Evolutionary conservation across 1,139 yeast genomes (phyloP).

Genomic region (Kurtzmaniella quercitrusa): DNA sequence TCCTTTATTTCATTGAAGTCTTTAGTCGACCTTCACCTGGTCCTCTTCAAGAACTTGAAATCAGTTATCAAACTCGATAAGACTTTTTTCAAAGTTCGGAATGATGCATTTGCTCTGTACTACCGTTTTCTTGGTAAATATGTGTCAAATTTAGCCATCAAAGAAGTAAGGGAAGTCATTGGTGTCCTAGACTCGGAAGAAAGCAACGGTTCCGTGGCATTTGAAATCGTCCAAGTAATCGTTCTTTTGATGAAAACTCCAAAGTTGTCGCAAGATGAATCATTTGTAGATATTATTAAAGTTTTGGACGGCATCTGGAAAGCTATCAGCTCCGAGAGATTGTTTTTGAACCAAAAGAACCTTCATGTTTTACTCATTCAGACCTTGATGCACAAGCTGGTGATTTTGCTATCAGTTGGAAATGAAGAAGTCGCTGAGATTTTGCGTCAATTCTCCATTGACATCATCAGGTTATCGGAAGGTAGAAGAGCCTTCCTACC

Average conservation of each 20-base stretch:
- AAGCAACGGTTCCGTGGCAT: not conserved
- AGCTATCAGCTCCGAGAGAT: constrained; percentile 53
- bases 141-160: constrained; percentile 7
- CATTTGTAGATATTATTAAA: not conserved
- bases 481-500: constrained; percentile 74
- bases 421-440: constrained; percentile 19
- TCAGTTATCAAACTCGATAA: constrained; percentile 21
- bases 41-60: constrained; percentile 20
- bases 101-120: constrained; percentile 33
- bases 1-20: constrained; percentile 7
- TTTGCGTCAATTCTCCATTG: constrained; percentile 34
- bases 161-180: constrained; percentile 9
- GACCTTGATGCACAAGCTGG: constrained; percentile 26
- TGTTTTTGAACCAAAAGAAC: constrained; percentile 60
- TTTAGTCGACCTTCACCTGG: constrained; percentile 12
- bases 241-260: not conserved
- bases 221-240: not conserved
- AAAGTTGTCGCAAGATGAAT: not conserved
- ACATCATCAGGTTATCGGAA: constrained; percentile 47
- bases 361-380: constrained; percentile 57
- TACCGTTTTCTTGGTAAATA: constrained; percentile 15
- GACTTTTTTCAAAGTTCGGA: constrained; percentile 42
- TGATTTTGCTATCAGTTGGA: constrained; percentile 18
- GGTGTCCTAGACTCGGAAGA: constrained; percentile 11
- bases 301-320: constrained; percentile 50